A percentile compares a stretch with the other conserved stretches of the same genome.
phyloP scores from a whole-genome alignment of 805 yeast species.

The Dipodascopsis uninucleata region DNA sequence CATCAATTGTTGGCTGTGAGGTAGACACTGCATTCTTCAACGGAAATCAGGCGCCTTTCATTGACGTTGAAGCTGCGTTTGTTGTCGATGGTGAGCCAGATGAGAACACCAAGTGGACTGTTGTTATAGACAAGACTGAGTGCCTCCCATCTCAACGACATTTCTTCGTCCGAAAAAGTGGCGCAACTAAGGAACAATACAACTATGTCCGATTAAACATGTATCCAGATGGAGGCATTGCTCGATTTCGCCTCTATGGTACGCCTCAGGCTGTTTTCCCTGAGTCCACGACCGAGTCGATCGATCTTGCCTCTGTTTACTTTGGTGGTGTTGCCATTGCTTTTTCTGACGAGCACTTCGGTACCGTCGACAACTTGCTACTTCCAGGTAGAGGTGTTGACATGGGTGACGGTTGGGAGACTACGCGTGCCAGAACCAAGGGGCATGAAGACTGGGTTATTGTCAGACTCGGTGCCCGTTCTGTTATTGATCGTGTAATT shows the following conservation, averaged over 20 bases:
- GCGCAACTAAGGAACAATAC: constrained; percentile 57
- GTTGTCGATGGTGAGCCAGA: constrained; percentile 35
- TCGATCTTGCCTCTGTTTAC: constrained; percentile 77
- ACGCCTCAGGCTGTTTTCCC: constrained; percentile 70
- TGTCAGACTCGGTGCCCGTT: constrained; percentile 70
- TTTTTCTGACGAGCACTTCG: constrained; percentile 89
- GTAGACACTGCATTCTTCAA: constrained; percentile 90
- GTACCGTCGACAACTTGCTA: constrained; percentile 81
- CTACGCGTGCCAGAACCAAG: constrained; percentile 75
- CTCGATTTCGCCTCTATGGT: constrained; percentile 88
- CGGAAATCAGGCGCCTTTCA: constrained; percentile 92
- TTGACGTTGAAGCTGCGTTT: constrained; percentile 66
- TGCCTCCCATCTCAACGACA: constrained; percentile 91
- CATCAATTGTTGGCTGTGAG: constrained; percentile 76
- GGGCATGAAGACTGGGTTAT: constrained; percentile 93
- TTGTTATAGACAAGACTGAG: constrained; percentile 62
- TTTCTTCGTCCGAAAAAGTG: constrained; percentile 60
- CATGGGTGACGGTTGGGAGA: constrained; percentile 99
- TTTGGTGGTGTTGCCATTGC: constrained; percentile 86
- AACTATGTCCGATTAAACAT: constrained; percentile 80
- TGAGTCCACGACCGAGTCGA: constrained; percentile 41
- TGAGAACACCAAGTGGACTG: constrained; percentile 55
- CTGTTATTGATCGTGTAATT: constrained; percentile 51
- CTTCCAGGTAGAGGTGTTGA: constrained; percentile 93
- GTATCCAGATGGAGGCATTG: constrained; percentile 99